These are phyloP conservation scores for Viola pubescens DNA, from an alignment of 441 rosid species.

Conservation along the genomic window DNA sequence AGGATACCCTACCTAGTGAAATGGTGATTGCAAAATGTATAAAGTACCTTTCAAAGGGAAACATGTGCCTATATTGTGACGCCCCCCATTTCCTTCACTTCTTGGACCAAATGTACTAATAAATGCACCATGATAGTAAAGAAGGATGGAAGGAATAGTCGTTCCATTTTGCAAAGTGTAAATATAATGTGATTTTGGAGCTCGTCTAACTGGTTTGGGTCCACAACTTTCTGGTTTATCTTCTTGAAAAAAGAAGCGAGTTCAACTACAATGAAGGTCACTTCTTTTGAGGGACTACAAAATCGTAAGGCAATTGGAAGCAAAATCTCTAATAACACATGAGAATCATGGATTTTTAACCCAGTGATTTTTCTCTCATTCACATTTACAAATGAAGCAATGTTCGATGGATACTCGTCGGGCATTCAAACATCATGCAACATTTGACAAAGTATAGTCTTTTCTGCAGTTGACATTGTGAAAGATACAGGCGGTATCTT, in stretches of 20 bases:
- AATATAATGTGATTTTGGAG: neutral
- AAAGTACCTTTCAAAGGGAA: too few species aligned
- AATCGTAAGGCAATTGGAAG: too few species aligned
- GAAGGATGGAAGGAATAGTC: slow-evolving; percentile 2
- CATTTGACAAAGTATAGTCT: neutral
- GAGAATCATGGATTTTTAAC: slow-evolving; percentile 14
- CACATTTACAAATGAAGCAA: neutral
- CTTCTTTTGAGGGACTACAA: too few species aligned
- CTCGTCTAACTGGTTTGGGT: too few species aligned
- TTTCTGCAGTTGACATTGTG: neutral
- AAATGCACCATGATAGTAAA: slow-evolving; percentile 14
- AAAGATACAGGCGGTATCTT: slow-evolving; percentile 1
- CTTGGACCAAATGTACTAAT: neutral
- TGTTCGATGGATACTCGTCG: neutral
- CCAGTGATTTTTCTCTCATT: neutral
- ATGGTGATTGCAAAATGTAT: too few species aligned
- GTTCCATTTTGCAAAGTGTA: slow-evolving; percentile 1
- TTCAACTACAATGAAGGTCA: too few species aligned
- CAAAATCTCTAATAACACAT: too few species aligned
- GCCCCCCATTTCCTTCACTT: neutral
- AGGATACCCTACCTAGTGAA: too few species aligned
- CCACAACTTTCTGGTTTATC: too few species aligned
- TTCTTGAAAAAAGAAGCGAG: too few species aligned
- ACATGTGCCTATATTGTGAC: neutral
- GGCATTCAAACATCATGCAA: neutral